phyloP scores from a whole-genome alignment of 108 stramenopile genomes.

The Pseudonitzschia multiseries region DNA sequence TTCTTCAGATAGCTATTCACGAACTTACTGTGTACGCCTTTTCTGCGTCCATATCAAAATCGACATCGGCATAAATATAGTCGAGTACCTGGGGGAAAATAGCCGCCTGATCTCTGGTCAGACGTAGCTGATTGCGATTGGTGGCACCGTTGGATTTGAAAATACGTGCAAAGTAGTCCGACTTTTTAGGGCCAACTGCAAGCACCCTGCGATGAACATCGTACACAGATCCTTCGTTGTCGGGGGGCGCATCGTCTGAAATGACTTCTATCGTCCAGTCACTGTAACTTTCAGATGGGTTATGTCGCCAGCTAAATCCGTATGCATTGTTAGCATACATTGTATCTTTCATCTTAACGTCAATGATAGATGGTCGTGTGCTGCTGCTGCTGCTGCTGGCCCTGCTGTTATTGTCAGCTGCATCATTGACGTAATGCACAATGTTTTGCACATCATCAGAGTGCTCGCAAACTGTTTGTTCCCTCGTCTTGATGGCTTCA shows the following conservation, averaged over 20 bases:
- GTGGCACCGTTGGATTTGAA: neutral
- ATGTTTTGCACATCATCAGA: neutral
- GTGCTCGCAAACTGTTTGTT: neutral
- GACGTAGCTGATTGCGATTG: conserved; percentile 1
- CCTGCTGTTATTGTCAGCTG: neutral
- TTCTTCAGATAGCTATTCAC: neutral
- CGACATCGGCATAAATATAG: conserved; percentile 16
- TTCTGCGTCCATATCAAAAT: conserved; percentile 10
- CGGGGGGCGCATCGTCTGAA: neutral
- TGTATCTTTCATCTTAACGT: neutral
- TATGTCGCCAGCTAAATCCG: conserved; percentile 35
- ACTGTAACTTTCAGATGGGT: conserved; percentile 44
- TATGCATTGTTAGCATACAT: neutral
- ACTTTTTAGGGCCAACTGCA: conserved; percentile 45
- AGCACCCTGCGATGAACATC: conserved; percentile 52
- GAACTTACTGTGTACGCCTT: conserved; percentile 16
- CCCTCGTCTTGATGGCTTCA: conserved; percentile 5
- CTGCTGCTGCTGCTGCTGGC: neutral
- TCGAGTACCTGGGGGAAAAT: conserved; percentile 22
- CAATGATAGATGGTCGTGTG: conserved; percentile 9
- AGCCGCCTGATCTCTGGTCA: conserved; percentile 9
- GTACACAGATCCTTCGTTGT: conserved; percentile 13
- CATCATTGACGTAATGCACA: neutral
- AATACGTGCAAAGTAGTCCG: conserved; percentile 48
- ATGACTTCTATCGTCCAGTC: conserved; percentile 51